Evolutionary conservation across 139 green algal genomes (phyloP).

Genomic region (Eudorina sp.): DNA sequence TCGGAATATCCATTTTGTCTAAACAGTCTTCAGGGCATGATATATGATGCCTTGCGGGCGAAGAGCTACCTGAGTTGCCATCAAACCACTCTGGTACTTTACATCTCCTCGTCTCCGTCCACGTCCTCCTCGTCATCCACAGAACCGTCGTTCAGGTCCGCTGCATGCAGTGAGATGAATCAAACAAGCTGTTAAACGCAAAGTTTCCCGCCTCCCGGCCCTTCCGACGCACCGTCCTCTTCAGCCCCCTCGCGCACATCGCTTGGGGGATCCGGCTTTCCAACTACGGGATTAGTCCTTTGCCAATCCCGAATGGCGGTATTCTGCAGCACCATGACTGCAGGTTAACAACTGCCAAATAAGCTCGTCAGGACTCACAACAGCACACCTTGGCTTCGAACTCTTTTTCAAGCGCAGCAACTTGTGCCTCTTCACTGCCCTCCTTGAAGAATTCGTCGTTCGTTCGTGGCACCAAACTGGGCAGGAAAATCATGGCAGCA

Average conservation of each 20-base stretch:
- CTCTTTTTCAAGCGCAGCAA: slow-evolving; percentile 30
- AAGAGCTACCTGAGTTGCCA: too few species aligned
- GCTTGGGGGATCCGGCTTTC: slow-evolving; percentile 20
- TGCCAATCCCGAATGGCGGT: slow-evolving; percentile 21
- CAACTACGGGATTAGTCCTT: background rate
- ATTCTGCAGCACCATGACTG: background rate
- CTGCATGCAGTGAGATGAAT: background rate
- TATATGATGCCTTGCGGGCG: too few species aligned
- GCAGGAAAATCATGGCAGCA: slow-evolving; percentile 26
- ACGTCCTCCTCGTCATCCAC: slow-evolving; percentile 20
- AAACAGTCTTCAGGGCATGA: too few species aligned
- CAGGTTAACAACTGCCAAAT: background rate
- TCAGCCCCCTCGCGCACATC: background rate
- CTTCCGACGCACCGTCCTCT: slow-evolving; percentile 5
- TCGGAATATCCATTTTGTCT: too few species aligned
- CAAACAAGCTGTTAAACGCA: background rate
- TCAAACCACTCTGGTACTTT: too few species aligned
- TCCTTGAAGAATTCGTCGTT: slow-evolving; percentile 37
- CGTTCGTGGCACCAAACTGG: background rate
- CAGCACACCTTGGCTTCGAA: slow-evolving; percentile 16
- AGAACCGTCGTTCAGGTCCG: slow-evolving; percentile 19
- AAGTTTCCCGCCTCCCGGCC: background rate
- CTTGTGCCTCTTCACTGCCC: slow-evolving; percentile 21
- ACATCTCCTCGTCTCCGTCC: slow-evolving; percentile 36
- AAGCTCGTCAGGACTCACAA: background rate